Evolutionary conservation across 139 green algal species (phyloP).

Genomic region (Pycnococcus provasolii): DNA sequence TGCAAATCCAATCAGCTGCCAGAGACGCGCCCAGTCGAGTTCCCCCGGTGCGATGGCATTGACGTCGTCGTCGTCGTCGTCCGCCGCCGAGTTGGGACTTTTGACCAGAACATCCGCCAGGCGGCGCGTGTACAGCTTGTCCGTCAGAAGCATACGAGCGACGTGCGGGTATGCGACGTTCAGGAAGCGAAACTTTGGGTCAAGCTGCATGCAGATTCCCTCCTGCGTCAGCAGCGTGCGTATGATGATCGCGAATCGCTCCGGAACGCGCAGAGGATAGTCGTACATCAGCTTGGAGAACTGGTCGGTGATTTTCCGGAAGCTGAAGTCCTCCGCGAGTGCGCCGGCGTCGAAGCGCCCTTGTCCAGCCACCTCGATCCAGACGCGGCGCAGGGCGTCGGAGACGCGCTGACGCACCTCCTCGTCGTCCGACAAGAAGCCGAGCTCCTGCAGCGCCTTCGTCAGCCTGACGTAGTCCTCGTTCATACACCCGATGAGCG

Average conservation of each 20-base stretch:
- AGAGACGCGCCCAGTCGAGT: no score
- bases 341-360: conserved; percentile 15
- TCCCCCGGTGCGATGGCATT: no score
- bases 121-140: conserved; percentile 27
- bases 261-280: conserved; percentile 59
- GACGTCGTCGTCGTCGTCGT: no score
- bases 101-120: no score
- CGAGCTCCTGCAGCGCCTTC: conserved; percentile 8
- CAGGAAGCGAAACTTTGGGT: conserved; percentile 89
- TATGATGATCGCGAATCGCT: conserved; percentile 89
- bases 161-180: conserved; percentile 60
- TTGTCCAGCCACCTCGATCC: no score
- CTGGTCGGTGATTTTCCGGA: conserved; percentile 65
- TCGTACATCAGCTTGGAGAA: conserved; percentile 35
- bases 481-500: conserved; percentile 28
- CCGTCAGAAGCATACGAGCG: conserved; percentile 76
- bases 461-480: conserved; percentile 25
- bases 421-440: conserved; percentile 24
- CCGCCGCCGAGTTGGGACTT: no score
- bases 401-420: no score
- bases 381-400: no score
- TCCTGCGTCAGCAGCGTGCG: conserved; percentile 64
- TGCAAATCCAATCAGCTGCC: no score
- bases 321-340: conserved; percentile 77
- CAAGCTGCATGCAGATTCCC: conserved; percentile 89